These are phyloP conservation scores for Exophiala spinifera DNA, from an alignment of 2,329 filamentous ascomycete species.

Conservation along the genomic window DNA sequence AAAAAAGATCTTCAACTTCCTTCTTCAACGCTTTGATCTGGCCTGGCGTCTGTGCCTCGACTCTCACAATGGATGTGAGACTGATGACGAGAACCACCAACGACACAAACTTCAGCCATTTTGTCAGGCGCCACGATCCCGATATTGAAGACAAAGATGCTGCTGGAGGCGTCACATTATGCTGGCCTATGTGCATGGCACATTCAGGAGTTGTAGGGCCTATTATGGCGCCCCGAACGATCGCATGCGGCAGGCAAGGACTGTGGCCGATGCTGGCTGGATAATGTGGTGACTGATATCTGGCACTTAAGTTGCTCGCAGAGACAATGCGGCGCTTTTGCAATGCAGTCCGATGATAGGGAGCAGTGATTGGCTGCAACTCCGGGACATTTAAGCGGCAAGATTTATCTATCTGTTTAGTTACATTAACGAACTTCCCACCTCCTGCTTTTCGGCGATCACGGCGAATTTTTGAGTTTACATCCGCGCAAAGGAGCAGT, in stretches of 20 bases:
- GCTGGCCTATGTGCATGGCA: constrained; percentile 22
- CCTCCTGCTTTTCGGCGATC: too few species aligned
- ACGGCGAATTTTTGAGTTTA: too few species aligned
- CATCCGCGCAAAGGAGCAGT: too few species aligned
- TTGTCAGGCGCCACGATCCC: neutral
- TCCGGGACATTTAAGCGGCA: neutral
- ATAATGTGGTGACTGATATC: neutral
- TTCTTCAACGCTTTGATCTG: constrained; percentile 33
- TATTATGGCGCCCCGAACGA: neutral
- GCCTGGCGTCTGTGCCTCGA: constrained; percentile 19
- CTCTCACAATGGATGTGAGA: constrained; percentile 14
- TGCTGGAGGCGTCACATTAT: constrained; percentile 20
- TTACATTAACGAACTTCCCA: too few species aligned
- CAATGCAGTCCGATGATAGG: neutral
- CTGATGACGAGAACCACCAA: constrained; percentile 12
- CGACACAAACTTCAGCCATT: constrained; percentile 16
- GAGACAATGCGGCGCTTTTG: neutral
- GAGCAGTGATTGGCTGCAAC: neutral
- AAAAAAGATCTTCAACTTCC: constrained; percentile 71
- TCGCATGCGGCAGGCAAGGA: neutral
- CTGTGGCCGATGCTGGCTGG: neutral
- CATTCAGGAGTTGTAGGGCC: constrained; percentile 12
- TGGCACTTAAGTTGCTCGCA: neutral
- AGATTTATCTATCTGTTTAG: too few species aligned
- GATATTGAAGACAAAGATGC: constrained; percentile 4